Percentiles rank a stretch among this genome's conserved stretches.
phyloP scores from a whole-genome alignment of 164 flowering plant species.

The Taxillus chinensis region DNA sequence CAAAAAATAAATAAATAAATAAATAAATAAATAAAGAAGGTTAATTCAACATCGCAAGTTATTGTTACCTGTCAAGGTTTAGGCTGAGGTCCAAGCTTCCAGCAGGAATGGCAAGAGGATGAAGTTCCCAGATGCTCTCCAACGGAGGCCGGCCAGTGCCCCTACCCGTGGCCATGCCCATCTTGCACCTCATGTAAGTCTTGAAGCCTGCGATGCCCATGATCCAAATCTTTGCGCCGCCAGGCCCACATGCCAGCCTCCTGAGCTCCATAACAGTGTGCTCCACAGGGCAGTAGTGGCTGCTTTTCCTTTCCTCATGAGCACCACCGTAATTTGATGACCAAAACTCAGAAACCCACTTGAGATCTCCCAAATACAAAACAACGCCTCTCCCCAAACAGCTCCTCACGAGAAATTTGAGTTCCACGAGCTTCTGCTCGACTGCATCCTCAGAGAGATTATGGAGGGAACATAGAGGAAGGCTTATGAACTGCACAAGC shows the following conservation, averaged over 20 bases:
- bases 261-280: constrained; percentile 2
- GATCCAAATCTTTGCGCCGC: background rate
- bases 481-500: constrained; percentile 2
- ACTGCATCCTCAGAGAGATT: background rate
- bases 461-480: background rate
- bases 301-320: background rate
- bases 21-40: background rate
- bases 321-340: background rate
- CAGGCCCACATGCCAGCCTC: background rate
- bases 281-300: background rate
- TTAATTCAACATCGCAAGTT: background rate
- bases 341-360: constrained; percentile 4
- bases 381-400: background rate
- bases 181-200: constrained; percentile 1
- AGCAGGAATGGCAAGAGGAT: background rate
- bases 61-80: background rate
- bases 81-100: background rate
- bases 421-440: background rate
- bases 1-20: background rate
- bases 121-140: background rate
- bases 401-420: background rate
- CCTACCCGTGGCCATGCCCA: too few species aligned
- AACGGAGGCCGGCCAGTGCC: background rate
- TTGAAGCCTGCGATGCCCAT: background rate
- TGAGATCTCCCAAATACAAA: constrained; percentile 2